phyloP scores from a whole-genome alignment of 2,329 filamentous ascomycete genomes.

The Fusarium abutilonis region DNA sequence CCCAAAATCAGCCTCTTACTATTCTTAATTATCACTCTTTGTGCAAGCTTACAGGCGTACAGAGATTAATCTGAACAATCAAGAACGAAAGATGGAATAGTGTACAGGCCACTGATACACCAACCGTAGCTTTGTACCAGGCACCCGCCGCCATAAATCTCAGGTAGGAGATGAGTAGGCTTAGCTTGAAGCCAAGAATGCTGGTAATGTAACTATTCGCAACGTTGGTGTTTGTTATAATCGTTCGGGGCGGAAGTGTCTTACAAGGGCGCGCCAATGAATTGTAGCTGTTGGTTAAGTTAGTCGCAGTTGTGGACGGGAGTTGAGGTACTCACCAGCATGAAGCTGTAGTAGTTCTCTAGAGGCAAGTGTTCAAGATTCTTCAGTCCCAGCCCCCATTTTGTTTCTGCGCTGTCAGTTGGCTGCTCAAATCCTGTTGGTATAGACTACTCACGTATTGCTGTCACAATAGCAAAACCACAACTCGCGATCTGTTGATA shows the following conservation, averaged over 20 bases:
- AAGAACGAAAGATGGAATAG: conserved; percentile 54
- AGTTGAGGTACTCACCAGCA: background rate
- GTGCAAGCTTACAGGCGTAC: conserved; percentile 45
- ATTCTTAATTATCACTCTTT: background rate
- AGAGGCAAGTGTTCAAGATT: conserved; percentile 50
- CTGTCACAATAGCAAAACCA: conserved; percentile 50
- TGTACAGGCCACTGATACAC: conserved; percentile 49
- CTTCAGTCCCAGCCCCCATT: conserved; percentile 55
- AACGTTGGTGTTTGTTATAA: background rate
- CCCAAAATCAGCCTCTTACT: background rate
- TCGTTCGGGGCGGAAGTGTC: conserved; percentile 1
- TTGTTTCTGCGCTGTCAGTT: conserved; percentile 50
- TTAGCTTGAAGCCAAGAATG: conserved; percentile 59
- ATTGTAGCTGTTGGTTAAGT: conserved; percentile 47
- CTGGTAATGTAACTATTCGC: conserved; percentile 51
- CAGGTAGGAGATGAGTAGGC: conserved; percentile 56
- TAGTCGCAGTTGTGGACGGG: background rate
- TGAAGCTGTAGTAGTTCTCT: conserved; percentile 52
- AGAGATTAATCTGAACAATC: conserved; percentile 51
- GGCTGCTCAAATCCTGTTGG: background rate
- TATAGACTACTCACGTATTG: conserved; percentile 48
- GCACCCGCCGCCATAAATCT: conserved; percentile 56
- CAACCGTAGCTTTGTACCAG: conserved; percentile 46
- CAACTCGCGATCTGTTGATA: conserved; percentile 44
- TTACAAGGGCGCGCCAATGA: conserved; percentile 56